Evolutionary conservation across 148 eudicot genomes (phyloP).

Genomic region (Diospyros lotus): DNA sequence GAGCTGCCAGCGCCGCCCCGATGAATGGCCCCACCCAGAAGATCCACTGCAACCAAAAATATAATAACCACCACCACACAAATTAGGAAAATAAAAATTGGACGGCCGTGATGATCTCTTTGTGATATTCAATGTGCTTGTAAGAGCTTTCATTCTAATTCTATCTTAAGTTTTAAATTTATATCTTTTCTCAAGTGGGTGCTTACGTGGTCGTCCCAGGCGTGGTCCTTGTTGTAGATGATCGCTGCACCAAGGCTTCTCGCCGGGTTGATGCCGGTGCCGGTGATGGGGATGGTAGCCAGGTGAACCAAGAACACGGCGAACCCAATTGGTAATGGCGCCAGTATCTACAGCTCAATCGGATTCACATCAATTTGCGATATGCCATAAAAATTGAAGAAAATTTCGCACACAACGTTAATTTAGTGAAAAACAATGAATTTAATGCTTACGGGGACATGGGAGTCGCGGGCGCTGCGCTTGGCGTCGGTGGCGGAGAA

Average conservation of each 20-base stretch:
- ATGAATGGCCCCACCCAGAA: conserved; percentile 81
- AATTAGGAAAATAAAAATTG: not conserved
- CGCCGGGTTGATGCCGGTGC: conserved; percentile 12
- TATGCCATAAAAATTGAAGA: not conserved
- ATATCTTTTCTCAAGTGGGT: too few species aligned
- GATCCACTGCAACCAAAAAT: conserved; percentile 43
- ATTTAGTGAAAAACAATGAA: not conserved
- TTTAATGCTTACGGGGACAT: conserved; percentile 19
- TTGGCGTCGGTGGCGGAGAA: conserved; percentile 28
- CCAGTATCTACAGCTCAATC: conserved; percentile 42
- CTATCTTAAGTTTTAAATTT: too few species aligned
- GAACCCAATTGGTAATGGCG: conserved; percentile 30
- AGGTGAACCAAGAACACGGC: conserved; percentile 13
- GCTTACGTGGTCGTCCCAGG: conserved; percentile 65
- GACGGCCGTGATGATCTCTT: not conserved
- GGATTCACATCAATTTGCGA: not conserved
- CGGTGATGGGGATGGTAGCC: conserved; percentile 9
- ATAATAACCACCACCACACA: not conserved
- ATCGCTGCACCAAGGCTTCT: conserved; percentile 15
- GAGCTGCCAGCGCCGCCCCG: conserved; percentile 66
- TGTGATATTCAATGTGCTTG: too few species aligned
- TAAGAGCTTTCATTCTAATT: too few species aligned
- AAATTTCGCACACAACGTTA: not conserved
- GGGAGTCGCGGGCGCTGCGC: conserved; percentile 27
- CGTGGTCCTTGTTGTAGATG: conserved; percentile 50